Percentiles rank a stretch among this genome's conserved stretches.
Evolutionary conservation across 2,329 filamentous ascomycete species (phyloP).

Genomic region (Raffaelea albimanens): DNA sequence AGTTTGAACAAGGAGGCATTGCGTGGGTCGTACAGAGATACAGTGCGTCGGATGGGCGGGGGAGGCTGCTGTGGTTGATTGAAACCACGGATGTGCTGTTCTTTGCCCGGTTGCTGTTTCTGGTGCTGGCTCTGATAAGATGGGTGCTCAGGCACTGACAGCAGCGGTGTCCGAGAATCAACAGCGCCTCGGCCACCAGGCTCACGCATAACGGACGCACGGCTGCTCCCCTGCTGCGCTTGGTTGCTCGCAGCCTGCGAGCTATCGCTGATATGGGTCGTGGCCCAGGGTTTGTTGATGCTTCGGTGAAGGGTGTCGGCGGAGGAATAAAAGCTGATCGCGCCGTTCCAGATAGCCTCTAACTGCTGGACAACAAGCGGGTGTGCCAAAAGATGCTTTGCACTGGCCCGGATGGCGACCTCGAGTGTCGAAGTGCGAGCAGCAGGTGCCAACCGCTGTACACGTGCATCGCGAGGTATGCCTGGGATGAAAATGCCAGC

Average conservation of each 20-base stretch:
- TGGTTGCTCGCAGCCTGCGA: conserved; percentile 8
- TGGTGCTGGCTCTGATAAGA: background rate
- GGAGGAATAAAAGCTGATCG: conserved; percentile 85
- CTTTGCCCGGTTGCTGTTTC: conserved; percentile 14
- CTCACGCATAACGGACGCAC: background rate
- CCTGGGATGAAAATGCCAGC: conserved; percentile 18
- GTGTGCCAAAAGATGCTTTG: conserved; percentile 86
- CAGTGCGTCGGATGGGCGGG: conserved; percentile 54
- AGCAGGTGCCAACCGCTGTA: conserved; percentile 43
- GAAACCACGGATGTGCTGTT: conserved; percentile 16
- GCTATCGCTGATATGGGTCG: conserved; percentile 12
- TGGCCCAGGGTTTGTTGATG: conserved; percentile 22
- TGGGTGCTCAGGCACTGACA: conserved; percentile 24
- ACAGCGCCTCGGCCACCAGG: conserved; percentile 17
- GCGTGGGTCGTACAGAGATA: conserved; percentile 80
- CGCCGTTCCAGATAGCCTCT: conserved; percentile 95
- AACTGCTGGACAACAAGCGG: conserved; percentile 87
- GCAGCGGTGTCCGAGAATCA: conserved; percentile 42
- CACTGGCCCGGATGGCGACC: conserved; percentile 83
- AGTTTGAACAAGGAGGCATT: conserved; percentile 88
- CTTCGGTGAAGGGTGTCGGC: conserved; percentile 75
- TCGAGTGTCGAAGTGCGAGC: conserved; percentile 78
- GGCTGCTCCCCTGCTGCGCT: no score
- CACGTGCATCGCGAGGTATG: conserved; percentile 27
- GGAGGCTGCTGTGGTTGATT: conserved; percentile 11